Evolutionary conservation across 2,329 filamentous ascomycete species (phyloP).

Genomic region (Pestalotiopsis sp.): DNA sequence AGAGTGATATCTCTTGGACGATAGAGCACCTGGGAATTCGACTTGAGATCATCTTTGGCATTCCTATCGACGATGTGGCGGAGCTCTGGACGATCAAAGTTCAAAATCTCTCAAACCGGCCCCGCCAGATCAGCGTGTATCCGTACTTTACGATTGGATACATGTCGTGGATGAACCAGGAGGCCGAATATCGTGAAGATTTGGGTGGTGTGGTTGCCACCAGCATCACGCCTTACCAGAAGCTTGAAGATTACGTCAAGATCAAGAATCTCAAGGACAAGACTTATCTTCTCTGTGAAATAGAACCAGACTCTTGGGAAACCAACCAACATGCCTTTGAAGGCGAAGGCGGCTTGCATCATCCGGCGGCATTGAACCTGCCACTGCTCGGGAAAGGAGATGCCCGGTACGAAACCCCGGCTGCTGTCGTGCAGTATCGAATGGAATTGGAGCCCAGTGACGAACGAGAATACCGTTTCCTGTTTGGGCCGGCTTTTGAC

Average conservation of each 20-base stretch:
- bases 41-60: constrained; percentile 52
- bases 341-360: constrained; percentile 57
- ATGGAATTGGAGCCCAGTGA: constrained; percentile 40
- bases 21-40: constrained; percentile 52
- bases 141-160: constrained; percentile 62
- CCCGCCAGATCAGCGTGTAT: constrained; percentile 52
- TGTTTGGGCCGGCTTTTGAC: constrained; percentile 57
- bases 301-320: constrained; percentile 53
- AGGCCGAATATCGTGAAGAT: constrained; percentile 51
- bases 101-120: constrained; percentile 47
- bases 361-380: constrained; percentile 46
- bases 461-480: constrained; percentile 51
- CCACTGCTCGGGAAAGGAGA: constrained; percentile 45
- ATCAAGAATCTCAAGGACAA: constrained; percentile 60
- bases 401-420: constrained; percentile 58
- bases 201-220: constrained; percentile 53
- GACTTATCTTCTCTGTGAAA: constrained; percentile 59
- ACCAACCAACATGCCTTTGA: constrained; percentile 54
- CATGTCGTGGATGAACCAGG: constrained; percentile 66
- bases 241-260: constrained; percentile 58
- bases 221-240: constrained; percentile 60
- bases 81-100: constrained; percentile 59
- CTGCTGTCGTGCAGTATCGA: constrained; percentile 56
- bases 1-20: constrained; percentile 57
- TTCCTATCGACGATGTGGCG: constrained; percentile 56